phyloP scores from a whole-genome alignment of 164 flowering plant genomes.

The Magnolia officinalis region DNA sequence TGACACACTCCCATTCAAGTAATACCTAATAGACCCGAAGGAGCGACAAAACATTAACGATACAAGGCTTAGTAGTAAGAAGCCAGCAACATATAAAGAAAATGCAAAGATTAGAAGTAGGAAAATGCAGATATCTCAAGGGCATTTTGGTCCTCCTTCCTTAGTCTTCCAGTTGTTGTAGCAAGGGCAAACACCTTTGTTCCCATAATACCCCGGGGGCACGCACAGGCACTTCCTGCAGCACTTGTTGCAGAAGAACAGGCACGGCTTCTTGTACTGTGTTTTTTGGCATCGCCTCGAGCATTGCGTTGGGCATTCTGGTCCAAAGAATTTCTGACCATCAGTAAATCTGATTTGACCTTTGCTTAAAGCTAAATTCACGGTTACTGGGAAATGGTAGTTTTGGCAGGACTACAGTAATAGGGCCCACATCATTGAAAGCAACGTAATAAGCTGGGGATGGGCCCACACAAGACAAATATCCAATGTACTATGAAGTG shows the following conservation, averaged over 20 bases:
- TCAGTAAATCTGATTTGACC: not conserved
- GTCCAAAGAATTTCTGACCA: not conserved
- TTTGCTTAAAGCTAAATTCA: not conserved
- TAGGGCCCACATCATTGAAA: no score
- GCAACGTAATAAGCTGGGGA: no score
- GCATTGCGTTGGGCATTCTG: constrained; percentile 52
- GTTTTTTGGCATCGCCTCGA: constrained; percentile 40
- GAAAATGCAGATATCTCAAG: constrained; percentile 12
- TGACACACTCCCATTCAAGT: not conserved
- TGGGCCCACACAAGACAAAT: no score
- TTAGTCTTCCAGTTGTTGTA: constrained; percentile 72
- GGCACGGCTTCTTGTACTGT: constrained; percentile 48
- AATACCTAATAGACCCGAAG: not conserved
- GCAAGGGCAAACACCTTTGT: constrained; percentile 59
- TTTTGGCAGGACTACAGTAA: no score
- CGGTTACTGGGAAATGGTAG: no score
- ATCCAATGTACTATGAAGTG: no score
- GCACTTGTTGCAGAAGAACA: constrained; percentile 54
- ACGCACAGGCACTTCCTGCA: constrained; percentile 55
- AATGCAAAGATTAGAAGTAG: not conserved
- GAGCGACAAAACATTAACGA: not conserved
- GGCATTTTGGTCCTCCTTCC: constrained; percentile 62
- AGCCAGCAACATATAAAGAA: not conserved
- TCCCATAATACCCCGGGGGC: constrained; percentile 55
- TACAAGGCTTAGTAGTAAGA: not conserved